Conservation (phyloP, 2,329 filamentous ascomycete genomes). For the Canariomyces notabilis region DNA sequence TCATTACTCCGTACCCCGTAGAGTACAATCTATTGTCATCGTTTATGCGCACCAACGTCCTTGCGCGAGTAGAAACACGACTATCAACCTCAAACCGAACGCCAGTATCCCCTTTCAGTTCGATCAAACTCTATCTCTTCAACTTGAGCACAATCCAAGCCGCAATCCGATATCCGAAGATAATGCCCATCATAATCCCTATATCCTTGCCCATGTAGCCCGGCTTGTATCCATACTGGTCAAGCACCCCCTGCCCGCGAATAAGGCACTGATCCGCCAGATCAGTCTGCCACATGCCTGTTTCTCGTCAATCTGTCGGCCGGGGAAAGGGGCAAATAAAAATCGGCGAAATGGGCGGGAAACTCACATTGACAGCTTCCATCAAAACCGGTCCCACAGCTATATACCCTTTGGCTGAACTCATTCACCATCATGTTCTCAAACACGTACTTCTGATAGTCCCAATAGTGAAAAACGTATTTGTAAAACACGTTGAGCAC, state of each 20-base stretch:
- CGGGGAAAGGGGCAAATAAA: neutral
- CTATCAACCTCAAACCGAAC: no score
- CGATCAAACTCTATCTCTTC: conserved; percentile 26
- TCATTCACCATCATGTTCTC: conserved; percentile 93
- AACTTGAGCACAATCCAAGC: conserved; percentile 57
- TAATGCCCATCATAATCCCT: conserved; percentile 73
- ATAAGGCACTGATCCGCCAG: conserved; percentile 63
- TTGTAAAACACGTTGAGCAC: conserved; percentile 78
- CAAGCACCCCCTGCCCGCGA: conserved; percentile 63
- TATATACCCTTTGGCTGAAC: conserved; percentile 61
- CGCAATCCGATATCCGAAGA: conserved; percentile 65
- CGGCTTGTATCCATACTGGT: conserved; percentile 62
- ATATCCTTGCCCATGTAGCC: conserved; percentile 63
- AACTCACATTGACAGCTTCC: conserved; percentile 50
- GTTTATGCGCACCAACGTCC: neutral
- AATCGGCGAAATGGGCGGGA: no score
- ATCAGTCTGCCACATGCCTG: conserved; percentile 58
- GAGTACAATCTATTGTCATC: no score
- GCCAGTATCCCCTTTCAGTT: no score
- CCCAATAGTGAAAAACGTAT: conserved; percentile 84
- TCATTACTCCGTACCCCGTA: neutral
- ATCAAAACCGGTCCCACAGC: conserved; percentile 46
- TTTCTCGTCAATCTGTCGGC: neutral
- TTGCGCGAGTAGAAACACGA: no score
- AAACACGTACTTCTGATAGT: conserved; percentile 83